These are phyloP conservation scores for Calonectria pauciramosa DNA, from an alignment of 2,329 filamentous ascomycete genomes.

Conservation along the genomic window DNA sequence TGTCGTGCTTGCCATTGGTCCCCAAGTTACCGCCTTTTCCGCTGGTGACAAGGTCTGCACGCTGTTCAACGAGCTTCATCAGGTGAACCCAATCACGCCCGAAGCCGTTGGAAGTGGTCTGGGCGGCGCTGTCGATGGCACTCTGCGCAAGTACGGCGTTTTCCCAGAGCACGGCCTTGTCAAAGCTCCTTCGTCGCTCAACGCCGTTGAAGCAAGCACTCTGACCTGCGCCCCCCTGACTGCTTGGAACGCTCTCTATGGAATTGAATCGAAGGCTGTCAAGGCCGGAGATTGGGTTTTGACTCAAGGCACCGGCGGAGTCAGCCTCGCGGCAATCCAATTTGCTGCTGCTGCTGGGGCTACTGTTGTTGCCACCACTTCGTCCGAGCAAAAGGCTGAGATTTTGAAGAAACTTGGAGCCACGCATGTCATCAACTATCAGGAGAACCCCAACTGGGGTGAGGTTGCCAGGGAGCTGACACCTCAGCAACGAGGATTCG, in stretches of 20 bases:
- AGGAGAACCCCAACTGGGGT: conserved; percentile 66
- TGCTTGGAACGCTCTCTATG: conserved; percentile 34
- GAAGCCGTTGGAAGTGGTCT: conserved; percentile 63
- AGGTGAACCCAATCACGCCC: conserved; percentile 51
- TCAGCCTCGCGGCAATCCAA: conserved; percentile 6
- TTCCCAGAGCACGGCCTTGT: conserved; percentile 76
- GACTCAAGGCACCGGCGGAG: conserved; percentile 20
- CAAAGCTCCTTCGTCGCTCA: conserved; percentile 66
- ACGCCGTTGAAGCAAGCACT: conserved; percentile 62
- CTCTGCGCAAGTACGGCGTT: conserved; percentile 73
- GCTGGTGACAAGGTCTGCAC: conserved; percentile 63
- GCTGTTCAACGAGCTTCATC: conserved; percentile 66
- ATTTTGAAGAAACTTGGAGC: conserved; percentile 66
- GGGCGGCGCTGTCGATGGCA: conserved; percentile 75
- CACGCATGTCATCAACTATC: conserved; percentile 71
- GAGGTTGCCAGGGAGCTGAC: conserved; percentile 65
- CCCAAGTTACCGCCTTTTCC: conserved; percentile 55
- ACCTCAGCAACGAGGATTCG: conserved; percentile 59
- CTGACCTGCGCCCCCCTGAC: conserved; percentile 63
- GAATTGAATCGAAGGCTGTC: conserved; percentile 40
- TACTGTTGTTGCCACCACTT: conserved; percentile 70
- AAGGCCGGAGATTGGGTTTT: conserved; percentile 57
- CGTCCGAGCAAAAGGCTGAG: conserved; percentile 62
- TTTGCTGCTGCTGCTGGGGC: conserved; percentile 64
- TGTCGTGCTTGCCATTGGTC: conserved; percentile 59